These are phyloP conservation scores for Oxalis stricta DNA, from an alignment of 441 rosid species.

Conservation along the genomic window DNA sequence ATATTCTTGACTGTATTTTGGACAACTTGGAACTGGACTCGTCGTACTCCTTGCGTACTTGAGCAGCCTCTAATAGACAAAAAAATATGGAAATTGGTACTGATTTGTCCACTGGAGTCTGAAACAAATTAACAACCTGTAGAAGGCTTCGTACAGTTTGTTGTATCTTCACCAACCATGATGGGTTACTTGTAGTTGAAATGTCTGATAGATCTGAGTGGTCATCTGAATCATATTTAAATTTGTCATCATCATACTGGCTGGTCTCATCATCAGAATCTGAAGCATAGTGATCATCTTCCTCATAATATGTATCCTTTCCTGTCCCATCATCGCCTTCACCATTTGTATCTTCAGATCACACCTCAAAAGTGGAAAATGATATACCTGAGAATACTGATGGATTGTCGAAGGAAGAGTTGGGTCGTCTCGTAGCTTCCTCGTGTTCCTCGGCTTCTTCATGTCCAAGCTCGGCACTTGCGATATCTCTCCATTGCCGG, in stretches of 20 bases:
- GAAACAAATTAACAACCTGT: constrained; percentile 64
- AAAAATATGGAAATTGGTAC: constrained; percentile 15
- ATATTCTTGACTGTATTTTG: constrained; percentile 76
- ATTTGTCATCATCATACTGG: constrained; percentile 33
- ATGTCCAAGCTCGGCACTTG: too few species aligned
- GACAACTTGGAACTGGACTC: constrained; percentile 65
- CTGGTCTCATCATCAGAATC: constrained; percentile 53
- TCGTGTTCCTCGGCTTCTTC: too few species aligned
- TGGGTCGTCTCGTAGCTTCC: constrained; percentile 93
- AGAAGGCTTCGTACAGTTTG: constrained; percentile 46
- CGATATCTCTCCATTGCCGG: too few species aligned
- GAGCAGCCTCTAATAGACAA: constrained; percentile 58
- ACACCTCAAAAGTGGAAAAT: too few species aligned
- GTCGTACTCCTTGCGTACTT: constrained; percentile 76
- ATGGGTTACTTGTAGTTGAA: constrained; percentile 23
- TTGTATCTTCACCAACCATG: constrained; percentile 92
- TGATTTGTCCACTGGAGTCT: constrained; percentile 63
- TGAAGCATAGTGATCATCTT: constrained; percentile 59
- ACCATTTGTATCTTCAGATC: constrained; percentile 21
- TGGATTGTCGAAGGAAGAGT: constrained; percentile 83
- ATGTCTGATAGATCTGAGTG: constrained; percentile 54
- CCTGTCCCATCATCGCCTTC: constrained; percentile 34
- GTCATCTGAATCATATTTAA: constrained; percentile 46
- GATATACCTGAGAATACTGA: constrained; percentile 34
- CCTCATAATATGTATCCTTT: constrained; percentile 27